A percentile compares a stretch with the other conserved stretches of the same genome.
Conservation (phyloP, 2,329 filamentous ascomycete genomes). For the Verticillium tricorpus region DNA sequence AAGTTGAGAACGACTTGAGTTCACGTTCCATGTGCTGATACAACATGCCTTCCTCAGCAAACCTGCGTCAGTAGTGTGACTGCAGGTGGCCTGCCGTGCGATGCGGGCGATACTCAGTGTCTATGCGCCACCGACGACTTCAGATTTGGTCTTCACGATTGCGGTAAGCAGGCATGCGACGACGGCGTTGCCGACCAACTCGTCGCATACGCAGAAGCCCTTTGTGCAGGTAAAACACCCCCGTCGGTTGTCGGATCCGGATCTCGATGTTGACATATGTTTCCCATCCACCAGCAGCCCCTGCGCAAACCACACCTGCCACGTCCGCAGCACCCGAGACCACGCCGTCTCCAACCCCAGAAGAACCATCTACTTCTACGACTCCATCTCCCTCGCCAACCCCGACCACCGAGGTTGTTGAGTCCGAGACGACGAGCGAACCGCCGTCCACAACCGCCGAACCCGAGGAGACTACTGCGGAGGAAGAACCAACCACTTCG, state of each 20-base stretch:
- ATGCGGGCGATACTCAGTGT: conserved; percentile 26
- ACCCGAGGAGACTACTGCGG: neutral
- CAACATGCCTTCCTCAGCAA: neutral
- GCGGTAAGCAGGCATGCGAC: conserved; percentile 26
- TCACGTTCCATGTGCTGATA: neutral
- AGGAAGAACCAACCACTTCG: neutral
- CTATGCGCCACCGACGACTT: conserved; percentile 33
- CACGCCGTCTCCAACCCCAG: conserved; percentile 1
- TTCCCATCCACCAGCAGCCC: conserved; percentile 5
- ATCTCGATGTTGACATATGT: neutral
- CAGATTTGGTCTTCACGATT: conserved; percentile 33
- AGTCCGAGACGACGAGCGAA: neutral
- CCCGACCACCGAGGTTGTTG: neutral
- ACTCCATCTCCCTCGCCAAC: neutral
- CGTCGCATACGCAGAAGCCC: conserved; percentile 16
- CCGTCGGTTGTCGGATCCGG: neutral
- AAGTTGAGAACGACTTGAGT: too few species aligned
- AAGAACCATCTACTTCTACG: neutral
- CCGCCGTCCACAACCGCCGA: neutral
- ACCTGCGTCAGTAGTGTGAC: conserved; percentile 12
- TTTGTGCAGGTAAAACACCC: conserved; percentile 24
- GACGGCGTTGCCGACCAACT: conserved; percentile 22
- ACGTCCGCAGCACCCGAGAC: conserved; percentile 3
- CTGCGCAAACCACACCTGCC: conserved; percentile 3
- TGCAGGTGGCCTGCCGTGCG: conserved; percentile 18